Evolutionary conservation across 331 rosid species (phyloP), one percentile per base, ranked within the genome.

Genomic region (Malus hybrid): DNA sequence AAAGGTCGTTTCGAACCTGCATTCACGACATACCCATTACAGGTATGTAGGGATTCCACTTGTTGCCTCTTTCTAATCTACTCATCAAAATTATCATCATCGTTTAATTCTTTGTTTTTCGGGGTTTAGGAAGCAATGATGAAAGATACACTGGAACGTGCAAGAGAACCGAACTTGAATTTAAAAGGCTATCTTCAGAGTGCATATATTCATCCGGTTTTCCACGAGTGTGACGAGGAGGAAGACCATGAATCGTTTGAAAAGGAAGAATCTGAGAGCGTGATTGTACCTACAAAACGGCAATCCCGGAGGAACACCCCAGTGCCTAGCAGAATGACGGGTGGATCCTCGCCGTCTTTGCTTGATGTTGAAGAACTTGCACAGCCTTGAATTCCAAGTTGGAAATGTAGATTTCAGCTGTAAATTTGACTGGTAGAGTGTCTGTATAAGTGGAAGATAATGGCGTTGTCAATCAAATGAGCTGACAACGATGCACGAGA

Each of bases 121-220:
- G 57, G 69, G n/a, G 13, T 81, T 9, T 74, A 92, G 97, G 97
- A 92, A 82, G 97, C 97, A 67, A 87, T 86, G 96, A 92, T 83
- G 94, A 92, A 92, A 77, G 97, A 92, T 79, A 92, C 96, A 13
- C 71, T 92, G 73, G 97, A 92, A 79, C 80, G 78, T 29, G 97
- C 89, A 8, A 90, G 79, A 66, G 97, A 92, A 48, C 97, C 97
- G 16, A 68, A 86, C 84, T 80, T 92, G 75, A 88, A 92, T 79
- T 57, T 92, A 86, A 92, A 90, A 79, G 91, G 89, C 28, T 92
- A 80, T 79, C 90, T 92, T 54, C 92, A 88, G 71, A 77, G 42
- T 14, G 87, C 96, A 65, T 92, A 92, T 52, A 20, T 67, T 19
- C 97, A 90, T 85, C 97, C 97, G 42, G 83, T 90, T 83, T 86